A percentile compares a stretch with the other conserved stretches of the same genome.
Evolutionary conservation across 2,329 filamentous ascomycete genomes (phyloP).

Genomic region (Colletotrichum lupini): DNA sequence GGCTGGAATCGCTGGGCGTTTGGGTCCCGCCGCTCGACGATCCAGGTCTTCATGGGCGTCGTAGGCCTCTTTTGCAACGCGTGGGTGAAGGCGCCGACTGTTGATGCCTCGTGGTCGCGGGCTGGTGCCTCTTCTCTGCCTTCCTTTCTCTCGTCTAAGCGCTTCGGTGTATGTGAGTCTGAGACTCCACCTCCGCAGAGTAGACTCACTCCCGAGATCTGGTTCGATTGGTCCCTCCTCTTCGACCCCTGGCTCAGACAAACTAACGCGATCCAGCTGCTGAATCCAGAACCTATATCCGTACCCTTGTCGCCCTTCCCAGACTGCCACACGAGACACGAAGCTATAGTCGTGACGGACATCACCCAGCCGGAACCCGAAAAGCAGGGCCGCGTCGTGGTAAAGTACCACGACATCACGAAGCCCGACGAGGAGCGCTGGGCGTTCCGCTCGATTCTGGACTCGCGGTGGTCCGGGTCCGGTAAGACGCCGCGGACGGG

Average conservation of each 20-base stretch:
- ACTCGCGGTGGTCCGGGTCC: constrained; percentile 19
- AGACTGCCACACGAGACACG: not conserved
- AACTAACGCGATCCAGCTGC: constrained; percentile 12
- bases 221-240: constrained; percentile 29
- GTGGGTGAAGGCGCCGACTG: constrained; percentile 20
- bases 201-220: constrained; percentile 21
- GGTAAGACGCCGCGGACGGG: constrained; percentile 19
- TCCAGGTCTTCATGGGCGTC: constrained; percentile 4
- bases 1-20: constrained; percentile 13
- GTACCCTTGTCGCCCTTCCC: no score
- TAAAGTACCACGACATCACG: constrained; percentile 1
- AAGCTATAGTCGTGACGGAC: not conserved
- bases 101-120: constrained; percentile 18
- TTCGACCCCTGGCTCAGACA: constrained; percentile 27
- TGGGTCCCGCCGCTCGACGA: not conserved
- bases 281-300: not conserved
- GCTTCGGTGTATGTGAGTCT: not conserved
- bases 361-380: constrained; percentile 24
- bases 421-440: constrained; percentile 30
- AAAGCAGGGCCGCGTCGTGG: constrained; percentile 19
- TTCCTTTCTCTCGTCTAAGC: not conserved
- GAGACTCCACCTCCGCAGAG: not conserved
- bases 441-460: constrained; percentile 21
- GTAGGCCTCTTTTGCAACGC: constrained; percentile 30
- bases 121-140: not conserved